Conservation (phyloP, 768 basidiomycete genomes). For the Naganishia randhawae region DNA sequence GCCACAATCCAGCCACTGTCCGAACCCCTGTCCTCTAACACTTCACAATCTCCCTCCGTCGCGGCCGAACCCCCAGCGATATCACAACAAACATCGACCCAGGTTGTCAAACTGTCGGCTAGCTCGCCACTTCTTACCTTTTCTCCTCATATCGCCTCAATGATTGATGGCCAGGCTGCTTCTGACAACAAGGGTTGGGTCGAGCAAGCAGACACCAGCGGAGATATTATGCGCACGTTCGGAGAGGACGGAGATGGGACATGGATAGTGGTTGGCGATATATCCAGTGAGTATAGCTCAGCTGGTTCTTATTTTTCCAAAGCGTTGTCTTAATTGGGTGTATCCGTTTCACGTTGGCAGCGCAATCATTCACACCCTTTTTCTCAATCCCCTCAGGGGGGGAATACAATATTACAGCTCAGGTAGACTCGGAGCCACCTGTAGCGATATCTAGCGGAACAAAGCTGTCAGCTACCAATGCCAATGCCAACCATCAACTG, state of each 20-base stretch:
- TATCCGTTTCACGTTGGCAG: not conserved
- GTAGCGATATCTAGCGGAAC: not conserved
- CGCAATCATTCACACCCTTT: constrained; percentile 5
- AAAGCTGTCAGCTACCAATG: not conserved
- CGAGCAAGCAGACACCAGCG: not conserved
- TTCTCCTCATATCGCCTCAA: not conserved
- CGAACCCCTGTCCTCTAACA: not conserved
- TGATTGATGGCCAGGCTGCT: not conserved
- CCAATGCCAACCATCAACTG: not conserved
- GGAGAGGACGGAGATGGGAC: constrained; percentile 7
- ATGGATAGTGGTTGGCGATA: not conserved
- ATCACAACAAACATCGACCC: not conserved
- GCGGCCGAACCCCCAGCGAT: not conserved
- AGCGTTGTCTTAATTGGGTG: not conserved
- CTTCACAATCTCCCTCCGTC: not conserved
- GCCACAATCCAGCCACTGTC: not conserved
- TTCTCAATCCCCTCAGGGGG: not conserved
- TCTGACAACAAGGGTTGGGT: not conserved
- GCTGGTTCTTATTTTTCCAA: no score
- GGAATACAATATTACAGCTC: not conserved
- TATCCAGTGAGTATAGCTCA: not conserved
- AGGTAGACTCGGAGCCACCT: not conserved
- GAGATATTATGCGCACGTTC: not conserved
- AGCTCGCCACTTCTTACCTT: constrained; percentile 7
- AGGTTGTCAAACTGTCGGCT: not conserved